Base-by-base conservation (phyloP, 768 basidiomycete species). In the Tremella mesenterica region DNA sequence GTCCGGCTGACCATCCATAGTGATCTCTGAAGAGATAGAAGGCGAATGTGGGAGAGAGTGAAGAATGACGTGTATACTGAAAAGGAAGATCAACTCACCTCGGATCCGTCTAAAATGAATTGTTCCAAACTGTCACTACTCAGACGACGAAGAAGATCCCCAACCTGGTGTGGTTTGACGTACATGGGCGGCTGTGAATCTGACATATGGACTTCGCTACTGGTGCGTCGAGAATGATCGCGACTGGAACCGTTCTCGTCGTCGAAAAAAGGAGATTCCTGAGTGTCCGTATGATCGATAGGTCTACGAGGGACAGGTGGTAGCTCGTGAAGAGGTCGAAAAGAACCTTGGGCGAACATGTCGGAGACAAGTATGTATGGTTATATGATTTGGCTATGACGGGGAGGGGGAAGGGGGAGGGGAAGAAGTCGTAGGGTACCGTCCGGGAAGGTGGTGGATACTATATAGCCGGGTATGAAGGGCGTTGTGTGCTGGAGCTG, bases 291-390 rank as follows among this genome's bases (percentile, higher is more conserved):
- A 28, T 18, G 26, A 4, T 16, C 30, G 30, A 25, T 31, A 16
- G 45, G 27, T 43, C 23, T 4, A 41, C 36, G 34, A 41, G 23
- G 23, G 38, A 39, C 49, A n/a, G 23, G 7, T 18, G 51, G 55
- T 39, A 43, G 30, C 16, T 59, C 51, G 31, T 53, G 44, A 12
- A 57, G 29, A 3, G 57, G 55, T 18, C 58, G 54, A 50, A 63
- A 63, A n/a, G 57, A 52, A 46, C 49, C 52, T 34, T 56, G 58
- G 29, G 54, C 53, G 61, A 63, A 63, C 54, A 63, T 63, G 36
- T n/a, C n/a, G n/a, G n/a, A n/a, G n/a, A n/a, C n/a, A n/a, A n/a
- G n/a, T n/a, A n/a, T n/a, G n/a, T n/a, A n/a, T n/a, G n/a, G n/a
- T n/a, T n/a, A n/a, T n/a, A n/a, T n/a, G n/a, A n/a, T n/a, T n/a